phyloP scores from a whole-genome alignment of 108 stramenopile species.

The Skeletonema costatum region DNA sequence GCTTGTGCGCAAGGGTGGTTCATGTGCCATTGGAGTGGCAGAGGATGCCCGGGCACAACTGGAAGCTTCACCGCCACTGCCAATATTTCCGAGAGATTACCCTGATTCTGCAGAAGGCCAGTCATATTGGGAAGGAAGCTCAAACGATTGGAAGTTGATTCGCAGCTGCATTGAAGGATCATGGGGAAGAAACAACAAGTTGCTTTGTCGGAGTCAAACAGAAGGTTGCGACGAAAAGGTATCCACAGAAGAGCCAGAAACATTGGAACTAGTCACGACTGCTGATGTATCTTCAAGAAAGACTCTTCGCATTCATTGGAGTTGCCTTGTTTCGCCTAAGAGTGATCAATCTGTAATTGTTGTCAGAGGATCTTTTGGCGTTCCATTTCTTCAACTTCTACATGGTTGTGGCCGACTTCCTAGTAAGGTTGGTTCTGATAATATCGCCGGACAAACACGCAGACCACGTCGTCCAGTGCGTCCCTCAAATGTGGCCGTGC shows the following conservation, averaged over 20 bases:
- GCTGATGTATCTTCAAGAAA: conserved; percentile 4
- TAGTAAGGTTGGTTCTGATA: background rate
- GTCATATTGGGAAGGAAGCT: conserved; percentile 58
- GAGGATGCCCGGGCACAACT: conserved; percentile 64
- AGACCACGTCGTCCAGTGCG: conserved; percentile 42
- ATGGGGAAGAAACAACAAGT: conserved; percentile 35
- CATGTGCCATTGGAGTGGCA: conserved; percentile 74
- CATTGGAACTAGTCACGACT: background rate
- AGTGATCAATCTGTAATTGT: conserved; percentile 38
- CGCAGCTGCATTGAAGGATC: conserved; percentile 51
- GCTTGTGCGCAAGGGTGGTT: conserved; percentile 45
- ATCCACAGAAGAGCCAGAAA: background rate
- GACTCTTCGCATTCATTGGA: conserved; percentile 31
- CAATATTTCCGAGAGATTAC: conserved; percentile 79
- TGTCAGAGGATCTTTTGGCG: conserved; percentile 71
- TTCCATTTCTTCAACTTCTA: conserved; percentile 65
- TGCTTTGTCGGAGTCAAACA: conserved; percentile 15
- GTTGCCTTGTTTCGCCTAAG: conserved; percentile 14
- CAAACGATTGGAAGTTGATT: conserved; percentile 39
- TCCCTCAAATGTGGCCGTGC: conserved; percentile 16
- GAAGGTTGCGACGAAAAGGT: background rate
- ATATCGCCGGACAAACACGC: conserved; percentile 21
- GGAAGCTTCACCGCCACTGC: conserved; percentile 74
- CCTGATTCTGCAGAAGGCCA: conserved; percentile 63
- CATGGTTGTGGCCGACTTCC: conserved; percentile 38